Percentiles rank a stretch among this genome's conserved stretches.
These are phyloP conservation scores for Myxozyma sirexii DNA, from an alignment of 805 yeast genomes.

Conservation along the genomic window DNA sequence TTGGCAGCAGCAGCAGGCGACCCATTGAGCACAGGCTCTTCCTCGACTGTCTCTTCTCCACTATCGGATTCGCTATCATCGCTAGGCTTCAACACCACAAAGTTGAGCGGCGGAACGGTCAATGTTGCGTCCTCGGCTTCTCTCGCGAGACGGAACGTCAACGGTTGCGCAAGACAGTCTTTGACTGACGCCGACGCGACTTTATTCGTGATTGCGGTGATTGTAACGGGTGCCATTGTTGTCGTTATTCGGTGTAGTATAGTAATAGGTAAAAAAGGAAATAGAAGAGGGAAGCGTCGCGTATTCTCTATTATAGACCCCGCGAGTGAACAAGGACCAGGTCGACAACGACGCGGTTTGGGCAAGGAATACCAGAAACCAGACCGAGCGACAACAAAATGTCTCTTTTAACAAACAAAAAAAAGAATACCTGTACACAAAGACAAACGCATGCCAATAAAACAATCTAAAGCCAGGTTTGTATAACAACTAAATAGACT, in stretches of 20 bases:
- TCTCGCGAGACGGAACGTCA: slow-evolving; percentile 23
- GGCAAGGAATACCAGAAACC: neutral
- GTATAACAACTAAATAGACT: too few species aligned
- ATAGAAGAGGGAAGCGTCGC: too few species aligned
- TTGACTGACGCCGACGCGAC: slow-evolving; percentile 14
- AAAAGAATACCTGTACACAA: too few species aligned
- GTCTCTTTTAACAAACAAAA: too few species aligned
- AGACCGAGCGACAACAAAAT: too few species aligned
- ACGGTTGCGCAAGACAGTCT: slow-evolving; percentile 28
- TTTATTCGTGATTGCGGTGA: slow-evolving; percentile 25
- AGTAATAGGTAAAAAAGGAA: too few species aligned
- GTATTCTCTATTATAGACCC: too few species aligned
- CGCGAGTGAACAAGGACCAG: too few species aligned
- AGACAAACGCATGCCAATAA: neutral
- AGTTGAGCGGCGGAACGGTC: slow-evolving; percentile 21
- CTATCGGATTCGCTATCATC: slow-evolving; percentile 2
- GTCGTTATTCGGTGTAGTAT: neutral
- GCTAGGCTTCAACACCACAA: slow-evolving; percentile 14
- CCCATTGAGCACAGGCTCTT: neutral
- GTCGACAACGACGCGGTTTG: too few species aligned
- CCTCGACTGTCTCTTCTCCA: slow-evolving; percentile 2
- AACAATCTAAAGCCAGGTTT: neutral
- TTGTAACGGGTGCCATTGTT: slow-evolving; percentile 23
- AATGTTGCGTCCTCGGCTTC: slow-evolving; percentile 21
- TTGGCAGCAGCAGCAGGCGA: neutral